Conservation (phyloP, 108 stramenopile species). For the Stephanodiscus triporus region DNA sequence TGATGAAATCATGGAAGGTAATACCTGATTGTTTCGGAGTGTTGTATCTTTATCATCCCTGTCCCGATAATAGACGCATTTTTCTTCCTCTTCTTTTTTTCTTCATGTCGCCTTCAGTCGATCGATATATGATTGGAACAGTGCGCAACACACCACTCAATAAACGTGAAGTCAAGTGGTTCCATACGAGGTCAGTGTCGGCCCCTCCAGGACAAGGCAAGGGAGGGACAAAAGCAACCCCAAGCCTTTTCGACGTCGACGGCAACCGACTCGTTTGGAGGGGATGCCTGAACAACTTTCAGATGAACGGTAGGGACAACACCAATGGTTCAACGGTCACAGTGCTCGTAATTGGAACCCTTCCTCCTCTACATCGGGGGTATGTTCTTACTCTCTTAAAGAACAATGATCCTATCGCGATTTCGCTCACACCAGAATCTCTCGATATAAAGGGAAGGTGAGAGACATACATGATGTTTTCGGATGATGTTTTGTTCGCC, state of each 20-base stretch:
- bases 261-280: constrained; percentile 46
- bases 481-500: not conserved
- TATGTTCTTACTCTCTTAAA: constrained; percentile 33
- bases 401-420: constrained; percentile 40
- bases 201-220: constrained; percentile 29
- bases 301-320: constrained; percentile 4
- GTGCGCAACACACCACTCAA: constrained; percentile 10
- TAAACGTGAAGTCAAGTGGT: constrained; percentile 46
- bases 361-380: constrained; percentile 44
- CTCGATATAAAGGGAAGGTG: constrained; percentile 43
- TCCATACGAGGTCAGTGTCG: constrained; percentile 36
- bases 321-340: constrained; percentile 1
- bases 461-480: constrained; percentile 3
- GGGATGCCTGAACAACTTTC: constrained; percentile 22
- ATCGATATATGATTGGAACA: constrained; percentile 51
- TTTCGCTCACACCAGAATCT: constrained; percentile 49
- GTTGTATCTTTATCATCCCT: not conserved
- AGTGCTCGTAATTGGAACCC: constrained; percentile 43
- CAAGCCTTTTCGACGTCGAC: constrained; percentile 45
- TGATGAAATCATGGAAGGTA: constrained; percentile 48
- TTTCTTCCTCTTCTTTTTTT: not conserved
- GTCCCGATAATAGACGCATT: not conserved
- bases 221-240: constrained; percentile 37
- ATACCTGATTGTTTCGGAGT: not conserved
- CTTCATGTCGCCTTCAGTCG: constrained; percentile 10